phyloP scores from a whole-genome alignment of 345 rosid species.

The Geranium rotundifolium region DNA sequence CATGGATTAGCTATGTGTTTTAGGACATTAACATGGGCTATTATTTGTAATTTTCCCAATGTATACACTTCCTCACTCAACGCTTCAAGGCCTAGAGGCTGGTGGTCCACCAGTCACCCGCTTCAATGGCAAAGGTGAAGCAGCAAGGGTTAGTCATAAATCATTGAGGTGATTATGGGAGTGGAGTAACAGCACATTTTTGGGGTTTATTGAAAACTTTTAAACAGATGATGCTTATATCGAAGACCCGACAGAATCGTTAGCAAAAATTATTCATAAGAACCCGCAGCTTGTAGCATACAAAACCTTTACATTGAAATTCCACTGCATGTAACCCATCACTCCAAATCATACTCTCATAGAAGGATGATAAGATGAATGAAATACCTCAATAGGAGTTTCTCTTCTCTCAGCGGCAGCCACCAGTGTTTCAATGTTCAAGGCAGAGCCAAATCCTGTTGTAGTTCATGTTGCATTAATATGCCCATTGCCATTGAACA shows the following conservation, averaged over 20 bases:
- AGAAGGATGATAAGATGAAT: neutral
- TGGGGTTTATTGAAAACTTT: neutral
- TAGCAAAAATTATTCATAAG: neutral
- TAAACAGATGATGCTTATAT: too few species aligned
- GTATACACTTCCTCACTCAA: too few species aligned
- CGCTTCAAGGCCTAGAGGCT: too few species aligned
- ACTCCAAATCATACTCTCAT: neutral
- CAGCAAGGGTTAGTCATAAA: too few species aligned
- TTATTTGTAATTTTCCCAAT: too few species aligned
- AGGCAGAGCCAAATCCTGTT: slow-evolving; percentile 91
- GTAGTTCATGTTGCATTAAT: slow-evolving; percentile 3
- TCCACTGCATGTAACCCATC: neutral
- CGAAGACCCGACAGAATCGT: neutral
- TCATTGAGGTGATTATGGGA: too few species aligned
- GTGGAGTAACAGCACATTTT: too few species aligned
- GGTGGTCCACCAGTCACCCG: too few species aligned
- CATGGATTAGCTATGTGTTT: too few species aligned
- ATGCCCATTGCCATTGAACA: neutral
- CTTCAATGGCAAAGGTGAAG: too few species aligned
- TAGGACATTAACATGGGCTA: too few species aligned
- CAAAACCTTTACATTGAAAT: neutral
- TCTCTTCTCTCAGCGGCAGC: slow-evolving; percentile 97
- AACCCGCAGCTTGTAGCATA: too few species aligned
- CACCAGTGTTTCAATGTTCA: slow-evolving; percentile 90
- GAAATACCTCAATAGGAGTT: slow-evolving; percentile 67